phyloP scores from a whole-genome alignment of 139 green algal species.

The Zygnema cylindricum region DNA sequence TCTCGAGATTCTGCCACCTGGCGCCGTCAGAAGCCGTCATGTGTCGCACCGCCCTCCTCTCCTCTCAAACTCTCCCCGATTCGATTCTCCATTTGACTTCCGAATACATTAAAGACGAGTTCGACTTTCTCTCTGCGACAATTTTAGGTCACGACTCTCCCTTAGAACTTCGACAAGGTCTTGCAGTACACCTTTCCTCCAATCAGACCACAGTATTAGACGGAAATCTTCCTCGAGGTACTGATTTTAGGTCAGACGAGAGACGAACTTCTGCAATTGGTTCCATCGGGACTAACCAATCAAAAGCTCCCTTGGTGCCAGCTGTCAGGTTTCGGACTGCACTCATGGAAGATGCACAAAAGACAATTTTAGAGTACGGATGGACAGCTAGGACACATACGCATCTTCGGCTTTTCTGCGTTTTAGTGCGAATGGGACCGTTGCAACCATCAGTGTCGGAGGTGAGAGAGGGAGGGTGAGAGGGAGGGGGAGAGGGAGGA shows the following conservation, averaged over 20 bases:
- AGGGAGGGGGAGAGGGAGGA: no score
- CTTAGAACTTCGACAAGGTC: background rate
- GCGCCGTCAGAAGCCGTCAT: background rate
- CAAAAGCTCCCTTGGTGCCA: no score
- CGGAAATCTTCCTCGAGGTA: background rate
- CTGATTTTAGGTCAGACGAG: no score
- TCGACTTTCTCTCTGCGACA: constrained; percentile 10
- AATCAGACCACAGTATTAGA: background rate
- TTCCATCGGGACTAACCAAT: no score
- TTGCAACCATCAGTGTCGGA: background rate
- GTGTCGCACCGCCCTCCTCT: background rate
- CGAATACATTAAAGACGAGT: background rate
- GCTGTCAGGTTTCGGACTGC: background rate
- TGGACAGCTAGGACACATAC: background rate
- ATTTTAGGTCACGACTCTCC: background rate
- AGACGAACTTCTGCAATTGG: background rate
- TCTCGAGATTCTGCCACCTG: background rate
- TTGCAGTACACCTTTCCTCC: background rate
- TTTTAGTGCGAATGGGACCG: background rate
- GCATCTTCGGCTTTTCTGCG: constrained; percentile 9
- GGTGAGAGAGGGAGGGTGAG: no score
- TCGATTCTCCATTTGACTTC: constrained; percentile 6
- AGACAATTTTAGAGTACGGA: background rate
- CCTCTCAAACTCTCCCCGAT: background rate
- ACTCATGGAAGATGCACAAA: background rate